phyloP scores from a whole-genome alignment of 371 early-diverging fungal species.

The Capillidium rhysosporum region DNA sequence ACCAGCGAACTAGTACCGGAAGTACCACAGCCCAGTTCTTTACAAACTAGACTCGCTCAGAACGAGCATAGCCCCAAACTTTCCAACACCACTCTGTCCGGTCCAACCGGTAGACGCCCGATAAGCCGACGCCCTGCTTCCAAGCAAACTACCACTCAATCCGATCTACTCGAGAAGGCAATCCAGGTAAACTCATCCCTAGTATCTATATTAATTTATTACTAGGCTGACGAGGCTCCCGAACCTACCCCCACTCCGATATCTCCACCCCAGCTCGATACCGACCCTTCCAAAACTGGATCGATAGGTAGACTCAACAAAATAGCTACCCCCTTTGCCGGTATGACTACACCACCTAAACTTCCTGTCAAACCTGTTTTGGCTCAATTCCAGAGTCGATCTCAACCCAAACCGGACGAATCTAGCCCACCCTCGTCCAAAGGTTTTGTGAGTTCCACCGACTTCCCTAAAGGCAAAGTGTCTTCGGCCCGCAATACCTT shows the following conservation, averaged over 20 bases:
- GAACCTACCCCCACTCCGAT: not conserved
- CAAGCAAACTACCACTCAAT: not conserved
- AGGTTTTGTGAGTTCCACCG: not conserved
- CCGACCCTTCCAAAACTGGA: not conserved
- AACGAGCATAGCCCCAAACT: not conserved
- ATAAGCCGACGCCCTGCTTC: not conserved
- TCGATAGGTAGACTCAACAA: not conserved
- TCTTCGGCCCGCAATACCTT: not conserved
- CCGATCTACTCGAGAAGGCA: not conserved
- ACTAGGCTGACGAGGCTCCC: not conserved
- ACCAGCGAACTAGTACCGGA: not conserved
- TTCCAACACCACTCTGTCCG: not conserved
- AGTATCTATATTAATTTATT: too few relatives aligned
- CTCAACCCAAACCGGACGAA: not conserved
- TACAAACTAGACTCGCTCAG: not conserved
- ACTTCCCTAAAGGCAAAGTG: not conserved
- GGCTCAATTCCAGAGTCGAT: not conserved
- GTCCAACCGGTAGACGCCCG: not conserved
- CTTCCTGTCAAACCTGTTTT: slow-evolving; percentile 2
- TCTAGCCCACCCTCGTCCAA: not conserved
- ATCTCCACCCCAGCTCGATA: too few relatives aligned
- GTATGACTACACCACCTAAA: not conserved
- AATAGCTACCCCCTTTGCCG: slow-evolving; percentile 1
- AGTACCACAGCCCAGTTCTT: not conserved
- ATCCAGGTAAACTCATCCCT: not conserved